Conservation (phyloP, 169 alveolate species). For the Babesia sp. region DNA sequence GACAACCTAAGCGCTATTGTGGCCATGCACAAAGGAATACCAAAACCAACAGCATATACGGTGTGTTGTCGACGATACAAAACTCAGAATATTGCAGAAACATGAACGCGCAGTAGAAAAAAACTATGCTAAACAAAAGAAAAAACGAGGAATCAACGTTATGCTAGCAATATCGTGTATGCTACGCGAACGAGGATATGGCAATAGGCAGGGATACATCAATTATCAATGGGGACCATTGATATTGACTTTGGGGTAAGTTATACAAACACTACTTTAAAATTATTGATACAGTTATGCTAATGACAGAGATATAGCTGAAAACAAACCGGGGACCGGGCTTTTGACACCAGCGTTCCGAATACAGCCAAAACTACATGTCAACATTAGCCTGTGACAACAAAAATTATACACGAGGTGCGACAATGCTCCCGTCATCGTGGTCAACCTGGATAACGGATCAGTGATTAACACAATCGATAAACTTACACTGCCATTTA, state of each 20-base stretch:
- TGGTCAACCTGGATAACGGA: conserved; percentile 32
- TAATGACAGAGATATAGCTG: conserved; percentile 69
- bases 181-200: conserved; percentile 72
- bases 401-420: conserved; percentile 8
- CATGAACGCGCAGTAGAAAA: conserved; percentile 13
- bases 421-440: conserved; percentile 35
- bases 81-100: background rate
- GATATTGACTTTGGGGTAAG: conserved; percentile 68
- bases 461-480: no score
- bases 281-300: conserved; percentile 16
- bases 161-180: conserved; percentile 50
- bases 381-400: conserved; percentile 58
- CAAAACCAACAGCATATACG: conserved; percentile 11
- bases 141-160: conserved; percentile 24
- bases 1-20: conserved; percentile 24
- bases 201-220: conserved; percentile 70
- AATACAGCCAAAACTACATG: conserved; percentile 71
- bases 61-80: background rate
- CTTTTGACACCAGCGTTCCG: conserved; percentile 65
- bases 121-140: conserved; percentile 18
- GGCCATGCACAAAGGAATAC: conserved; percentile 30
- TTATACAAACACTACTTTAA: background rate
- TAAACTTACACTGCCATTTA: conserved; percentile 56
- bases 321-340: conserved; percentile 68
- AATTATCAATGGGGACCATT: conserved; percentile 68